Percentiles rank a stretch among this genome's conserved stretches.
Evolutionary conservation across 2,329 filamentous ascomycete species (phyloP).

Genomic region (Alternaria arbusti): DNA sequence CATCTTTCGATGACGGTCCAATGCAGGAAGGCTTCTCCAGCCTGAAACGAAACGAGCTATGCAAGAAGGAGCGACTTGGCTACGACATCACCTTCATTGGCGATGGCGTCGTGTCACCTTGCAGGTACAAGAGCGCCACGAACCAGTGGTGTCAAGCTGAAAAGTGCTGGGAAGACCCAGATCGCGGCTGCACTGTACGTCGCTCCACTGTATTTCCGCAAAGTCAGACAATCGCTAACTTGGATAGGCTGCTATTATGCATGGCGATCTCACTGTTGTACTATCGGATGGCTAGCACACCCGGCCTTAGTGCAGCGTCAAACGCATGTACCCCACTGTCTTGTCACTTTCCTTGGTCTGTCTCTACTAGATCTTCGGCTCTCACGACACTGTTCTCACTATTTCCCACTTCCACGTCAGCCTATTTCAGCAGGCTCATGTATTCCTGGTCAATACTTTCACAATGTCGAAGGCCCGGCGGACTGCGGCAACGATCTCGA

Average conservation of each 20-base stretch:
- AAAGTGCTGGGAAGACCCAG: constrained; percentile 52
- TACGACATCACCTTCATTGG: constrained; percentile 81
- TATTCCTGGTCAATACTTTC: constrained; percentile 32
- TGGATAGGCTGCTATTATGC: constrained; percentile 29
- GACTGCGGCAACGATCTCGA: constrained; percentile 22
- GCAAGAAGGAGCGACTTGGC: constrained; percentile 69
- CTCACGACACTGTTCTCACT: constrained; percentile 1
- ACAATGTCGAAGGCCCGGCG: constrained; percentile 12
- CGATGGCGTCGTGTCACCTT: constrained; percentile 59
- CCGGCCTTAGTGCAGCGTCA: not conserved
- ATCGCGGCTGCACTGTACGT: constrained; percentile 81
- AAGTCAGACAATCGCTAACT: not conserved
- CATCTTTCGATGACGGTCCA: constrained; percentile 65
- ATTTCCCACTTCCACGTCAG: constrained; percentile 2
- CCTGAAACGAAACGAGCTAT: constrained; percentile 84
- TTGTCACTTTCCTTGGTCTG: not conserved
- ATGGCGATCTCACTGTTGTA: constrained; percentile 35
- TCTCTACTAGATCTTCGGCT: constrained; percentile 5
- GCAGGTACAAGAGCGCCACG: constrained; percentile 69
- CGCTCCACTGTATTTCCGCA: too few relatives aligned
- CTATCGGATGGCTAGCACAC: constrained; percentile 32
- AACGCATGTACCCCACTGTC: not conserved
- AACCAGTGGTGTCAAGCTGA: constrained; percentile 65
- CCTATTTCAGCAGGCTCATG: not conserved
- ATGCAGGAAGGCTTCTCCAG: constrained; percentile 73